Conservation (phyloP, 139 green algal species). For the Chlorella sp. region DNA sequence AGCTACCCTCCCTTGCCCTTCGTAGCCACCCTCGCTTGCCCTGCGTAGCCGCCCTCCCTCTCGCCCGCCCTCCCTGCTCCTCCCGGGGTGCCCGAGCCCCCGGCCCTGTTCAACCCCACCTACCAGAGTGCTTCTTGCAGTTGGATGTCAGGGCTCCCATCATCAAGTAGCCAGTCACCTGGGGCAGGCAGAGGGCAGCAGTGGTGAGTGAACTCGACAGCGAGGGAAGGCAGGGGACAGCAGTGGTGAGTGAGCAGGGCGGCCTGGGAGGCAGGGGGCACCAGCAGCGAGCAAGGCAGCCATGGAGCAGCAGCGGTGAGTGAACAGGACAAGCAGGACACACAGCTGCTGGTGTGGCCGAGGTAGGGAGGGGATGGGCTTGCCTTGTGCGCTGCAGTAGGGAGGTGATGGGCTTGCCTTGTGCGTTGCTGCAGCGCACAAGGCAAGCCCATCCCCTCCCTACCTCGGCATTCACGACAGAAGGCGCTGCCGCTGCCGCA, state of each 20-base stretch:
- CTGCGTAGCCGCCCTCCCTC: too few relatives aligned
- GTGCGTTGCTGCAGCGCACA: too few relatives aligned
- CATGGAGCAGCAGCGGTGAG: neutral
- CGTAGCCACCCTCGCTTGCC: too few relatives aligned
- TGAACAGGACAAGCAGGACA: too few relatives aligned
- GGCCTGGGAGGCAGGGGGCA: neutral
- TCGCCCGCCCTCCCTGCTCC: neutral
- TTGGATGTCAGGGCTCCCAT: conserved; percentile 82
- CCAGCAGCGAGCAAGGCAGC: neutral
- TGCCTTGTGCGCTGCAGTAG: too few relatives aligned
- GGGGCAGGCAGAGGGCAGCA: neutral
- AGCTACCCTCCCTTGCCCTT: too few relatives aligned
- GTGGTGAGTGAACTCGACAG: neutral
- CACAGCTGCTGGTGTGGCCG: too few relatives aligned
- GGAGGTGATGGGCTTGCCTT: too few relatives aligned
- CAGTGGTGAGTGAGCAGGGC: neutral
- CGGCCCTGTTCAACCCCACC: neutral
- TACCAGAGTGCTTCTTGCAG: conserved; percentile 48
- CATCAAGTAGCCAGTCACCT: conserved; percentile 88
- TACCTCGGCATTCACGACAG: too few relatives aligned
- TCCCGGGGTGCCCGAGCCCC: too few relatives aligned
- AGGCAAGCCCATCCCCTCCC: neutral
- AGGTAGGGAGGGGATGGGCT: too few relatives aligned
- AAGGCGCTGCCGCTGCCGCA: neutral
- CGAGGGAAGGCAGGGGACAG: neutral